Percentiles rank a stretch among this genome's conserved stretches.
phyloP scores from a whole-genome alignment of 148 eudicot species.

The Persicaria maculosa region DNA sequence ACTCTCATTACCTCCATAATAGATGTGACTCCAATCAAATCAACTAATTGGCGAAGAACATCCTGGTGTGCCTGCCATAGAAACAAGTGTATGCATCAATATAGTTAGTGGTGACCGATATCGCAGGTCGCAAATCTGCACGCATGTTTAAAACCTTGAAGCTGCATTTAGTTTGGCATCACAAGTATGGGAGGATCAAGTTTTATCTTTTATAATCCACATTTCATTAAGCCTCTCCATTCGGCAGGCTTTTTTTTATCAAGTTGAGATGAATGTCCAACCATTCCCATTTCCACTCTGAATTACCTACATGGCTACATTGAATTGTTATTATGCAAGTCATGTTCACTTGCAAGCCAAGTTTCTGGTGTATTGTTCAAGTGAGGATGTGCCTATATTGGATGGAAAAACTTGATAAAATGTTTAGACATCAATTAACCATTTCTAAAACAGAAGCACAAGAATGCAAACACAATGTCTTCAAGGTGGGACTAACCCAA shows the following conservation, averaged over 20 bases:
- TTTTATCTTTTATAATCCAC: not conserved
- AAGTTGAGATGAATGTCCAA: not conserved
- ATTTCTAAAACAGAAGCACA: not conserved
- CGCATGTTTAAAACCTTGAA: too few relatives aligned
- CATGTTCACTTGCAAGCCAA: not conserved
- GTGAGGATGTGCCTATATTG: not conserved
- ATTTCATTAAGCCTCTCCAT: not conserved
- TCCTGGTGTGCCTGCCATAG: constrained; percentile 73
- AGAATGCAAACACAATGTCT: not conserved
- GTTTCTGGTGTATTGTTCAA: not conserved
- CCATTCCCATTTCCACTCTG: not conserved
- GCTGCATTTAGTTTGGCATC: not conserved
- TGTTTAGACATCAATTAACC: not conserved
- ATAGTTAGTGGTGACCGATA: not conserved
- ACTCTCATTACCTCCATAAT: constrained; percentile 74
- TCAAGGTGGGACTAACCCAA: not conserved
- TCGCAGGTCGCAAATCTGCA: not conserved
- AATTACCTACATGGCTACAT: not conserved
- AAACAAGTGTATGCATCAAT: not conserved
- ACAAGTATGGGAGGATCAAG: not conserved
- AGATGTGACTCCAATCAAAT: constrained; percentile 95
- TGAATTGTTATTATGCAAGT: too few relatives aligned
- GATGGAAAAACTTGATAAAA: not conserved
- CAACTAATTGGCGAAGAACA: constrained; percentile 77
- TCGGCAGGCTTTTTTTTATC: not conserved